These are phyloP conservation scores for Aspergillus calidoustus DNA, from an alignment of 2,329 filamentous ascomycete genomes.

Conservation along the genomic window DNA sequence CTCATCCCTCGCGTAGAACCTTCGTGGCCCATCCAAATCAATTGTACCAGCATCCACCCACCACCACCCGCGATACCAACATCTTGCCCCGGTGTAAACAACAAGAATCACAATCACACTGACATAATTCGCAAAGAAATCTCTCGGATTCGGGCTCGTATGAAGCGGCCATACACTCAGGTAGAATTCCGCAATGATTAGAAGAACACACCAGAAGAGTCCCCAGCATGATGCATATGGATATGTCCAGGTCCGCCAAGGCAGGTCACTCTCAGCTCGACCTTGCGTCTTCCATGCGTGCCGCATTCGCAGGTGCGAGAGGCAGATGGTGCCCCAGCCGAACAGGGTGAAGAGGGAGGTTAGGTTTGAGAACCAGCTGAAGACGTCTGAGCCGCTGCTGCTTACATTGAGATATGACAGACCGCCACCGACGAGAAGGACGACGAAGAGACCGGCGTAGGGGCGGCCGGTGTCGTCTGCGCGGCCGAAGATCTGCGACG, in stretches of 20 bases:
- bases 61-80: constrained; percentile 43
- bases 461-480: constrained; percentile 44
- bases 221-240: constrained; percentile 51
- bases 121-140: constrained; percentile 54
- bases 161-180: constrained; percentile 51
- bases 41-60: constrained; percentile 38
- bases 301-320: constrained; percentile 51
- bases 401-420: constrained; percentile 51
- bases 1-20: constrained; percentile 13
- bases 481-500: constrained; percentile 29
- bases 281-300: constrained; percentile 47
- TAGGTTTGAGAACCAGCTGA: constrained; percentile 54
- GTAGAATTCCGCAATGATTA: constrained; percentile 54
- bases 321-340: constrained; percentile 51
- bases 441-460: constrained; percentile 59
- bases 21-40: constrained; percentile 35
- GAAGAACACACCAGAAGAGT: constrained; percentile 48
- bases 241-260: constrained; percentile 50
- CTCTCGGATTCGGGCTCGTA: constrained; percentile 35
- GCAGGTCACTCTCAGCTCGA: constrained; percentile 39
- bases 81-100: constrained; percentile 46
- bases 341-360: constrained; percentile 52
- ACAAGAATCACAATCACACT: constrained; percentile 48
- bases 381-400: constrained; percentile 48
- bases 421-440: constrained; percentile 70